These are phyloP conservation scores for Elsinoe necatrix DNA, from an alignment of 2,329 filamentous ascomycete genomes.

Conservation along the genomic window DNA sequence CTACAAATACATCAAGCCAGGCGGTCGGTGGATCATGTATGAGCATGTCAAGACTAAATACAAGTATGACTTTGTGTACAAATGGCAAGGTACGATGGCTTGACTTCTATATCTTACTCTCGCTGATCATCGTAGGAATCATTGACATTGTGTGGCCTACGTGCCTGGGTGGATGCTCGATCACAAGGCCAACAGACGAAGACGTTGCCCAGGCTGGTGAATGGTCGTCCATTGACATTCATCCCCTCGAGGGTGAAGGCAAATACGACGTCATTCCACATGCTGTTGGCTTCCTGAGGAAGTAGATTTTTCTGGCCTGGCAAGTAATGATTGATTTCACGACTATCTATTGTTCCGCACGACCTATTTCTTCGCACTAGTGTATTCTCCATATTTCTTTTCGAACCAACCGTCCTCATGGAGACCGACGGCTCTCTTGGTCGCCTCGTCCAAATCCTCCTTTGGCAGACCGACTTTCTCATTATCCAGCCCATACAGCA, in stretches of 20 bases:
- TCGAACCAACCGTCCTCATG: not conserved
- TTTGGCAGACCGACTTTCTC: constrained; percentile 20
- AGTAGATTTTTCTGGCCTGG: constrained; percentile 16
- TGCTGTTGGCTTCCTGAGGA: constrained; percentile 27
- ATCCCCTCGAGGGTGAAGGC: constrained; percentile 26
- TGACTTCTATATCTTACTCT: too few relatives aligned
- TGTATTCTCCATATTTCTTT: not conserved
- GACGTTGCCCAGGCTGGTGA: constrained; percentile 29
- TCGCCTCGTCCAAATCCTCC: constrained; percentile 23
- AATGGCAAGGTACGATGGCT: constrained; percentile 29
- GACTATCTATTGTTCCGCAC: not conserved
- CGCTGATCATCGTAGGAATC: constrained; percentile 18
- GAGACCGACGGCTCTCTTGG: constrained; percentile 15
- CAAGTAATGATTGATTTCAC: not conserved
- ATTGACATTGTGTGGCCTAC: constrained; percentile 30
- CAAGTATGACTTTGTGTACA: constrained; percentile 25
- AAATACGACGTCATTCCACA: constrained; percentile 31
- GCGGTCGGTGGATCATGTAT: constrained; percentile 55
- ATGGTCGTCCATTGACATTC: constrained; percentile 29
- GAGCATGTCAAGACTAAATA: constrained; percentile 48
- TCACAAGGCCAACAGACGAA: constrained; percentile 29
- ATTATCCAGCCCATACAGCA: constrained; percentile 22
- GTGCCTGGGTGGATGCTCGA: constrained; percentile 30
- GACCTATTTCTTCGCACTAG: not conserved
- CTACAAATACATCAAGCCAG: constrained; percentile 51